Conservation (phyloP, 2,329 filamentous ascomycete species). For the Tolypocladium tropicale region DNA sequence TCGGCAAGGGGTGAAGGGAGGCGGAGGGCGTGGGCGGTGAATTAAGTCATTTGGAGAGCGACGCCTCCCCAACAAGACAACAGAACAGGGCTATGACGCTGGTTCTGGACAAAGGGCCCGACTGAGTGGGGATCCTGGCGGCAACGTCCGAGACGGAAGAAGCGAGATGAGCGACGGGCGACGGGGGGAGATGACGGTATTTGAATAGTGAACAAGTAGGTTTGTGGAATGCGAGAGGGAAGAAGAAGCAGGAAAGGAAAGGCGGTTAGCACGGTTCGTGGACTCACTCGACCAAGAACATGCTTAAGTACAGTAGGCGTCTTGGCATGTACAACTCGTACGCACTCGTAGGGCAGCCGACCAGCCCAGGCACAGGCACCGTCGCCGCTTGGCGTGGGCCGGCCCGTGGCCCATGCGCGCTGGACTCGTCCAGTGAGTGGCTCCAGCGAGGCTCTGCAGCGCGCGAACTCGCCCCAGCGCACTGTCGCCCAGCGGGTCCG, state of each 20-base stretch:
- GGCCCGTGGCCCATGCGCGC: background rate
- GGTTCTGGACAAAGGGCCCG: background rate
- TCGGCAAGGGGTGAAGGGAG: background rate
- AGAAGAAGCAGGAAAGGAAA: background rate
- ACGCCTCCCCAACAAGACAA: background rate
- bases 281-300: background rate
- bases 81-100: constrained; percentile 1
- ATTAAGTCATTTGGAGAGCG: background rate
- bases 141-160: background rate
- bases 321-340: too few species aligned
- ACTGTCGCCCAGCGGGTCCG: background rate
- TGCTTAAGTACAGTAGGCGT: too few species aligned
- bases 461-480: too few species aligned
- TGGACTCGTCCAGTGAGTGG: background rate
- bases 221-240: background rate
- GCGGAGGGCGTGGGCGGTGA: background rate
- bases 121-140: background rate
- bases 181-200: background rate
- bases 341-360: too few species aligned
- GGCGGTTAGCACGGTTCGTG: background rate
- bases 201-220: too few species aligned
- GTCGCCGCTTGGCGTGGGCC: background rate
- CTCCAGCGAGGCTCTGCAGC: too few species aligned
- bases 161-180: background rate
- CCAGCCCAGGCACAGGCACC: background rate